phyloP scores from a whole-genome alignment of 495 filamentous ascomycete genomes.

The Friedmanniomyces simplex region DNA sequence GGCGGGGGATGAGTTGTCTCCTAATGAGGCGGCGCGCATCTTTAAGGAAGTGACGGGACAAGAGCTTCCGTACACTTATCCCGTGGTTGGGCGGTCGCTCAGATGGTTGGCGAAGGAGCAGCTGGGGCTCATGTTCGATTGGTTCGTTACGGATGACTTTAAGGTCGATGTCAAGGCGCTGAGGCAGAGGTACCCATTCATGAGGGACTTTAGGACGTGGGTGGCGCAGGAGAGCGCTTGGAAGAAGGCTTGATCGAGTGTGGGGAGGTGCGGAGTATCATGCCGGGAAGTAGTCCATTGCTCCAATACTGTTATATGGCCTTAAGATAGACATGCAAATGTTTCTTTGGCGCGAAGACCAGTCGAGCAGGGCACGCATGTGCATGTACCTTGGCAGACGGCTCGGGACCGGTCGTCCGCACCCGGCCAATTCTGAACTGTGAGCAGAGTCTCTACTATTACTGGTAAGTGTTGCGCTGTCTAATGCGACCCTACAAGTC shows the following conservation, averaged over 20 bases:
- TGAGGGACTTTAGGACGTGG: conserved; percentile 17
- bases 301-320: too few relatives aligned
- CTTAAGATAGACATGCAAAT: too few relatives aligned
- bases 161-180: conserved; percentile 10
- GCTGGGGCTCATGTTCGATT: conserved; percentile 21
- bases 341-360: too few relatives aligned
- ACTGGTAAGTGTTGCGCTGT: too few relatives aligned
- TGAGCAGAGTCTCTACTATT: too few relatives aligned
- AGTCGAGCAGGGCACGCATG: too few relatives aligned
- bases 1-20: conserved; percentile 19
- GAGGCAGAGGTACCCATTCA: conserved; percentile 10
- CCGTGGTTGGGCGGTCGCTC: conserved; percentile 7
- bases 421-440: too few relatives aligned
- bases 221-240: conserved; percentile 9
- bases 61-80: conserved; percentile 17
- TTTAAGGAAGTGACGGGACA: conserved; percentile 18
- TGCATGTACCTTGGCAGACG: too few relatives aligned
- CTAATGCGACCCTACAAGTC: too few relatives aligned
- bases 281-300: too few relatives aligned
- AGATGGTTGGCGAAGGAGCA: conserved; percentile 14
- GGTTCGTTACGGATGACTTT: conserved; percentile 13
- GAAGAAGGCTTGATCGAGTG: conserved; percentile 3
- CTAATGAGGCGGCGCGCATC: conserved; percentile 8
- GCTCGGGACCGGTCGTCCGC: too few relatives aligned
- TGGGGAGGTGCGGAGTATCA: too few relatives aligned